Evolutionary conservation across 495 filamentous ascomycete genomes (phyloP).

Genomic region (Lentithecium fluviatile): DNA sequence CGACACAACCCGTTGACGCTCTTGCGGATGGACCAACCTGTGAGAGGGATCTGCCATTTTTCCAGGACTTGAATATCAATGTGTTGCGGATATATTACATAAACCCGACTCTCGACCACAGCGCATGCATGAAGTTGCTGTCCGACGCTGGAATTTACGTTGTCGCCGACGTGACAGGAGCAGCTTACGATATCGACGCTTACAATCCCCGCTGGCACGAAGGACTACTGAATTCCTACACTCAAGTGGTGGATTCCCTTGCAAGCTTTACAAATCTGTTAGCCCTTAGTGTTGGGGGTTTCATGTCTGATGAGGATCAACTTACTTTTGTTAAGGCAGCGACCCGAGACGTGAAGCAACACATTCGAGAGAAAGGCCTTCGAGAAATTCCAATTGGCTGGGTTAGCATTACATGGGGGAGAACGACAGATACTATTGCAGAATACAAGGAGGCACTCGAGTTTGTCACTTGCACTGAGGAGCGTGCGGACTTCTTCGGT

Average conservation of each 20-base stretch:
- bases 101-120: constrained; percentile 11
- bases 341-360: neutral
- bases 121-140: constrained; percentile 2
- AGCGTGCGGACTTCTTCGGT: constrained; percentile 2
- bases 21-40: constrained; percentile 1
- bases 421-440: neutral
- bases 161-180: neutral
- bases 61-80: constrained; percentile 1
- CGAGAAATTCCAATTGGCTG: constrained; percentile 5
- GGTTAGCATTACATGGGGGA: too few species aligned
- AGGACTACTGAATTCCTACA: neutral
- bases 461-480: constrained; percentile 3
- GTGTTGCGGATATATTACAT: neutral
- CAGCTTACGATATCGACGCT: neutral
- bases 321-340: neutral
- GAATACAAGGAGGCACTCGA: neutral
- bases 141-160: constrained; percentile 20
- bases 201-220: neutral
- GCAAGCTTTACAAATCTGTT: neutral
- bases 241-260: neutral
- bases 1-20: neutral
- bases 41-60: neutral
- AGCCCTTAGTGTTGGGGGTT: neutral
- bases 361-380: neutral
- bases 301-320: neutral